Evolutionary conservation across 108 stramenopile genomes (phyloP), one percentile per base, ranked within the genome.

Genomic region (Phaeodactylum tricornutum): DNA sequence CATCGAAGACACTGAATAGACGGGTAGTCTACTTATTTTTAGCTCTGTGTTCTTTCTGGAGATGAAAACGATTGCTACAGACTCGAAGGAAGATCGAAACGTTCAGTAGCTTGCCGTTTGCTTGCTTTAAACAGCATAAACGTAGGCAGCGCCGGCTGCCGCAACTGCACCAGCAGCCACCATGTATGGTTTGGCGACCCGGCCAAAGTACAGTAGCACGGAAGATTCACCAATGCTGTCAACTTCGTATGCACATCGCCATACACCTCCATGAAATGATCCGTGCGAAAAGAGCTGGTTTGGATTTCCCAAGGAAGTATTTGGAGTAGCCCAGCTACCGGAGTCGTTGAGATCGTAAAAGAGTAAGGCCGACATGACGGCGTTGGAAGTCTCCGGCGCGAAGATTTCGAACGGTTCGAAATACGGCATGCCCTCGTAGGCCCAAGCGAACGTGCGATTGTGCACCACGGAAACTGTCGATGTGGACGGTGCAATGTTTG

Each of bases 341-440:
- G 75, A 64, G 54, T 93, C 67, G 57, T 75, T 79, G 43, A 96
- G 64, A 66, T 98, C 97, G 50, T 77, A 66, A 57, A 95, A 78
- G 28, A 98, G 72, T 54, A 98, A 75, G 40, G 93, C 95, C 8
- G 77, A 79, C 97, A 98, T 98, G 69, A 94, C 94, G 25, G 92
- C 90, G 48, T 94, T 95, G 59, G 94, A 93, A 19, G 92, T 94
- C 66, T 95, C 95, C 24, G 93, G 96, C 25, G 90, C 87, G 57
- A 93, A 93, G 42, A 98, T 95, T 62, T 98, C 97, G 57, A 92
- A 87, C 22, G 95, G 93, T 42, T 59, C 70, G 67, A 98, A 98
- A 61, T 85, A 92, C 19, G 90, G 92, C 92, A 98, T 95, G 38
- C 95, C 97, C 50, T 88, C 94, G 79, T 98, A 98, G 53, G 97